A percentile compares a stretch with the other conserved stretches of the same genome.
These are phyloP conservation scores for Bipolaris oryzae DNA, from an alignment of 2,329 filamentous ascomycete genomes.

Conservation along the genomic window DNA sequence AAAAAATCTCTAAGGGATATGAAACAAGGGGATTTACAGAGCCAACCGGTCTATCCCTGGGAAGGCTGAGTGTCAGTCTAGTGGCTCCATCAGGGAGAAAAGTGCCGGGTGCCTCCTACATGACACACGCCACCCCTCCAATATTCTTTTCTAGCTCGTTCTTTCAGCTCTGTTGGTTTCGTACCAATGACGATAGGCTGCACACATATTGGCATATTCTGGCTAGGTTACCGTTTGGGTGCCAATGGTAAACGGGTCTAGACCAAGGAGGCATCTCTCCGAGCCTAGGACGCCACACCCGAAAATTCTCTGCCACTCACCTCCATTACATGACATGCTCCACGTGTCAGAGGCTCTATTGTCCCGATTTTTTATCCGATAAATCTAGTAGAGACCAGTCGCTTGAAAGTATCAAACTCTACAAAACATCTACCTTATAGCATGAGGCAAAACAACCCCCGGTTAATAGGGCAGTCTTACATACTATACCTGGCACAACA, in stretches of 20 bases:
- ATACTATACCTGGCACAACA: constrained; percentile 5
- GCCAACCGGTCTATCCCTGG: background rate
- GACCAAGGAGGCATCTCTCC: constrained; percentile 8
- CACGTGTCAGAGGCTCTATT: background rate
- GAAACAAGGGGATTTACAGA: constrained; percentile 1
- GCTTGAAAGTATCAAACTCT: background rate
- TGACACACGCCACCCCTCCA: background rate
- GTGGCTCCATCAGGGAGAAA: background rate
- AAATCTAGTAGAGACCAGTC: background rate
- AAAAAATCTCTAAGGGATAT: background rate
- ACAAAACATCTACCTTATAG: background rate
- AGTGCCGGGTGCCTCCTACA: background rate
- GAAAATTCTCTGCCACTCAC: constrained; percentile 2
- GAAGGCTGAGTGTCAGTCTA: constrained; percentile 5
- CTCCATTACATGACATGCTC: background rate
- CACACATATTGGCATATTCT: background rate
- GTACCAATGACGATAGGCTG: background rate
- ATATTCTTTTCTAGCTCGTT: background rate
- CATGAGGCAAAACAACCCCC: background rate
- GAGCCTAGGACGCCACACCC: constrained; percentile 9
- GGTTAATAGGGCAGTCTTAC: constrained; percentile 7
- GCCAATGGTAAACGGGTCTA: background rate
- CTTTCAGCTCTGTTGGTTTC: background rate
- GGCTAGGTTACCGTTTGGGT: background rate
- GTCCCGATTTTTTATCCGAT: background rate